phyloP scores from a whole-genome alignment of 306 rosid species.

The Astragalus membranaceus region DNA sequence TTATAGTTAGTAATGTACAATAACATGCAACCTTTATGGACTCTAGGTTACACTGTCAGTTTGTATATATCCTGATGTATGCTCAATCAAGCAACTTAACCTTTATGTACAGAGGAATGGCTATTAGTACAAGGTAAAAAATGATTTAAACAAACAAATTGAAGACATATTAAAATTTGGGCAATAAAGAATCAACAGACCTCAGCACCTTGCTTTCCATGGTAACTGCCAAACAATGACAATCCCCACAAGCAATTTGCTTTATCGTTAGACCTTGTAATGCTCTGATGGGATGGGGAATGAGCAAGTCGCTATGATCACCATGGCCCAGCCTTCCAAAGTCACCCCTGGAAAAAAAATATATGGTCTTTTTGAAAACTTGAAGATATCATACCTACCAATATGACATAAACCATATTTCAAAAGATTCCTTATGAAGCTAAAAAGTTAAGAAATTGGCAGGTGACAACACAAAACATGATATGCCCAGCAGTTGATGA shows the following conservation, averaged over 20 bases:
- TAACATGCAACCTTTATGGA: background rate
- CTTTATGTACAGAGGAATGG: background rate
- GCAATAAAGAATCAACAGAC: constrained; percentile 33
- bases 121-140: background rate
- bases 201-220: constrained; percentile 73
- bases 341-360: constrained; percentile 78
- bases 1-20: background rate
- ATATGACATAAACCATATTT: too few species aligned
- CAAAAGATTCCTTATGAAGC: too few species aligned
- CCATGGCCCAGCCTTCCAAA: constrained; percentile 99
- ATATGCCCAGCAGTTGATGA: too few species aligned
- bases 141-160: background rate
- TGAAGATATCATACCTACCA: too few species aligned
- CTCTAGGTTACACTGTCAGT: background rate
- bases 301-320: constrained; percentile 67
- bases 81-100: background rate
- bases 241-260: constrained; percentile 93
- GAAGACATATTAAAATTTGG: background rate
- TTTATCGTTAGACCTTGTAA: constrained; percentile 60
- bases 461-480: too few species aligned
- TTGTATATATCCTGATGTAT: background rate
- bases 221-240: constrained; percentile 94
- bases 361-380: too few species aligned
- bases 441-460: too few species aligned
- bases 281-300: constrained; percentile 79